Percentiles rank a stretch among this genome's conserved stretches.
phyloP scores from a whole-genome alignment of 768 basidiomycete genomes.

The Serendipita sp. region DNA sequence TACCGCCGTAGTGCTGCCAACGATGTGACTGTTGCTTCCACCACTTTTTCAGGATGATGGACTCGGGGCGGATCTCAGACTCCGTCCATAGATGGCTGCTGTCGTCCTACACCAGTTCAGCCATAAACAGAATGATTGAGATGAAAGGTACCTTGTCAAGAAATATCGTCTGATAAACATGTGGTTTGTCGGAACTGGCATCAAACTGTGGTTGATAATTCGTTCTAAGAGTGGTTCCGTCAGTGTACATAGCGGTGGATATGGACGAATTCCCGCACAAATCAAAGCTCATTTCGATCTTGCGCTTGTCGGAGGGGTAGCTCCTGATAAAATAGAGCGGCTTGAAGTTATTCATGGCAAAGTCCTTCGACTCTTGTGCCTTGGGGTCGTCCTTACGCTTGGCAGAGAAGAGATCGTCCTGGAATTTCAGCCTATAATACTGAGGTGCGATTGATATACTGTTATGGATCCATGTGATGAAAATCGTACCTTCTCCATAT shows the following conservation, averaged over 20 bases:
- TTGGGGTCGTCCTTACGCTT: slow-evolving; percentile 18
- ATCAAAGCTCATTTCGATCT: slow-evolving; percentile 36
- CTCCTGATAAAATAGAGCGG: slow-evolving; percentile 34
- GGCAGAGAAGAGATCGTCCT: slow-evolving; percentile 18
- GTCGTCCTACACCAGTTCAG: slow-evolving; percentile 18
- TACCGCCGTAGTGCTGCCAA: slow-evolving; percentile 29
- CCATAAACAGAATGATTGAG: neutral
- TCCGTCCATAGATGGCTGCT: slow-evolving; percentile 29
- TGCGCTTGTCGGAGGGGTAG: slow-evolving; percentile 28
- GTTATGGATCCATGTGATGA: neutral
- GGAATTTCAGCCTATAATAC: slow-evolving; percentile 29
- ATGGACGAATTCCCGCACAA: neutral
- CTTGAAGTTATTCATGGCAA: slow-evolving; percentile 27
- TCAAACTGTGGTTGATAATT: slow-evolving; percentile 33
- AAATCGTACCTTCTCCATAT: slow-evolving; percentile 31
- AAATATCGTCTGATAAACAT: slow-evolving; percentile 39
- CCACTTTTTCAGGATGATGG: slow-evolving; percentile 31
- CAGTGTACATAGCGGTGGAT: slow-evolving; percentile 16
- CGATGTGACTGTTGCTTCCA: slow-evolving; percentile 40
- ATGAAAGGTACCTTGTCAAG: slow-evolving; percentile 19
- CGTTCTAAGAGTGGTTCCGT: too few relatives aligned
- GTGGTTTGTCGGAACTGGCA: slow-evolving; percentile 16
- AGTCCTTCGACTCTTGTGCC: slow-evolving; percentile 20
- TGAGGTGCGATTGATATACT: slow-evolving; percentile 11
- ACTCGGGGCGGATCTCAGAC: slow-evolving; percentile 25